A percentile compares a stretch with the other conserved stretches of the same genome.
Conservation (phyloP, 2,329 filamentous ascomycete genomes). For the Daldinia sp. region DNA sequence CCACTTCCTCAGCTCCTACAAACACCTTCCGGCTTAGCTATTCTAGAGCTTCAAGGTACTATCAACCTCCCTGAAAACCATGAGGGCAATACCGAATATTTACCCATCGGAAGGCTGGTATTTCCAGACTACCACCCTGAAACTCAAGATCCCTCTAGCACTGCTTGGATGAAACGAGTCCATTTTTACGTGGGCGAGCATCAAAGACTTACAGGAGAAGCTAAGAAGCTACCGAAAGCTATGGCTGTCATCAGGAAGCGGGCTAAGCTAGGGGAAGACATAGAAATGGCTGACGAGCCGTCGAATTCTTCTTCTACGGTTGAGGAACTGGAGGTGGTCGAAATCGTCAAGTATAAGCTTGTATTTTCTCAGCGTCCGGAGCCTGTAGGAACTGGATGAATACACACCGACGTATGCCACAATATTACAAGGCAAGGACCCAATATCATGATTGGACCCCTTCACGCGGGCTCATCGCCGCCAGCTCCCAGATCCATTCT, state of each 20-base stretch:
- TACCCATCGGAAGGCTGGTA: slow-evolving; percentile 74
- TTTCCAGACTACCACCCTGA: slow-evolving; percentile 78
- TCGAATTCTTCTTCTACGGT: slow-evolving; percentile 44
- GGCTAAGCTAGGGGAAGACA: slow-evolving; percentile 46
- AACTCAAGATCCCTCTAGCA: slow-evolving; percentile 57
- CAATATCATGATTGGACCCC: too few relatives aligned
- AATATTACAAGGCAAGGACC: background rate
- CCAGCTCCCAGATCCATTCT: too few relatives aligned
- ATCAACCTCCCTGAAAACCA: slow-evolving; percentile 73
- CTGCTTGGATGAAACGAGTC: slow-evolving; percentile 87
- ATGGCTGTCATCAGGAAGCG: slow-evolving; percentile 78
- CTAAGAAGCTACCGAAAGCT: slow-evolving; percentile 83
- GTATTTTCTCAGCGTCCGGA: slow-evolving; percentile 86
- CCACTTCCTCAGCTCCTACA: slow-evolving; percentile 84
- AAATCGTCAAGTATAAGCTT: slow-evolving; percentile 87
- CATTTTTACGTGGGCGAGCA: slow-evolving; percentile 89
- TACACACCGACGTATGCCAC: background rate
- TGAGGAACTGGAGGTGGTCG: slow-evolving; percentile 79
- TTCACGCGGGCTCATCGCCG: too few relatives aligned
- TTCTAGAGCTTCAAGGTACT: slow-evolving; percentile 91
- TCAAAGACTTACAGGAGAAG: slow-evolving; percentile 87
- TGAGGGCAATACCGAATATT: slow-evolving; percentile 48
- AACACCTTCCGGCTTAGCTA: slow-evolving; percentile 86
- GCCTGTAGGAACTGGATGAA: slow-evolving; percentile 69
- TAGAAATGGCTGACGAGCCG: slow-evolving; percentile 56